These are phyloP conservation scores for Irpex lacteus DNA, from an alignment of 1,284 basidiomycete species.

Conservation along the genomic window DNA sequence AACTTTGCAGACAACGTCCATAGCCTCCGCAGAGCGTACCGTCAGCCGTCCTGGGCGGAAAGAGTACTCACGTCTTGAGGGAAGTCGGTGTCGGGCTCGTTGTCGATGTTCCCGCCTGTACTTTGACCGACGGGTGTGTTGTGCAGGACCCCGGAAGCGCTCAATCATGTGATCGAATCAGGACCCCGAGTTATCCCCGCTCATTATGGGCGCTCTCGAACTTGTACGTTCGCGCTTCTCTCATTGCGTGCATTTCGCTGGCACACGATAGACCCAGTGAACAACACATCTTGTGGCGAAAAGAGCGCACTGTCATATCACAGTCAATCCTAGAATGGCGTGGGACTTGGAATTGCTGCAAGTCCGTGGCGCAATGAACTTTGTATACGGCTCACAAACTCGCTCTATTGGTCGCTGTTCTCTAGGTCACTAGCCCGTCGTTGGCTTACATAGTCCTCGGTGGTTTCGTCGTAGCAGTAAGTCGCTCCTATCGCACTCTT, in stretches of 20 bases:
- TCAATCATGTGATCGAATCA: neutral
- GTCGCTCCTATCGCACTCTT: conserved; percentile 16
- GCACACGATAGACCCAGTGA: no score
- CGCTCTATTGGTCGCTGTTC: conserved; percentile 14
- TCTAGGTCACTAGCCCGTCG: conserved; percentile 47
- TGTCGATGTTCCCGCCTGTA: conserved; percentile 20
- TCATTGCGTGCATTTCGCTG: neutral
- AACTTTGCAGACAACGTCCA: conserved; percentile 7
- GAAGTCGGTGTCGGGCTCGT: conserved; percentile 31
- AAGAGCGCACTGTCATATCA: no score
- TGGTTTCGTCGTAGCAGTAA: conserved; percentile 70
- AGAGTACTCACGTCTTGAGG: conserved; percentile 39
- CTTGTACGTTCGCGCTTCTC: neutral
- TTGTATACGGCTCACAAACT: conserved; percentile 26
- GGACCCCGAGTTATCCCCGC: neutral
- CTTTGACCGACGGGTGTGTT: conserved; percentile 1
- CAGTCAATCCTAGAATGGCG: neutral
- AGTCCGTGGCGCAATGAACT: conserved; percentile 28
- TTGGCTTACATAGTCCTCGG: conserved; percentile 74
- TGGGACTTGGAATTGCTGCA: conserved; percentile 17
- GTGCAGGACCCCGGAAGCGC: conserved; percentile 14
- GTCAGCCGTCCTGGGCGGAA: conserved; percentile 1
- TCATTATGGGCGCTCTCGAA: no score
- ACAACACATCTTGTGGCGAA: no score
- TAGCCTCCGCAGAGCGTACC: neutral